Evolutionary conservation across 257 asterid genomes (phyloP).

Genomic region (Solanum piurae): DNA sequence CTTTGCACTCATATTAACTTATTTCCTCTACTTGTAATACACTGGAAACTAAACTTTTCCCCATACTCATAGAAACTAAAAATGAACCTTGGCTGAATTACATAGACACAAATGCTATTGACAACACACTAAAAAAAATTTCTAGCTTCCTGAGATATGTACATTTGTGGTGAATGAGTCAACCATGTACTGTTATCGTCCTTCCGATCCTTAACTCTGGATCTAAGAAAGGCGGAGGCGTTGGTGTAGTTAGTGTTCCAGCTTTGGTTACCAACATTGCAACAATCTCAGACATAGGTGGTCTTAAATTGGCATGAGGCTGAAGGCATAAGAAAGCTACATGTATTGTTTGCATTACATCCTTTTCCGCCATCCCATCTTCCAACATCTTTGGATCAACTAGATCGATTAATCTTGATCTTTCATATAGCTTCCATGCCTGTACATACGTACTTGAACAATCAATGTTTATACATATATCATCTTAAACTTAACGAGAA

Average conservation of each 20-base stretch:
- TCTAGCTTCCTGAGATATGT: not conserved
- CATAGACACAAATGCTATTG: not conserved
- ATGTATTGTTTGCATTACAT: constrained; percentile 35
- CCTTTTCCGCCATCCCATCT: constrained; percentile 31
- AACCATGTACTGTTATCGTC: not conserved
- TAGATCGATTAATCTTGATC: constrained; percentile 41
- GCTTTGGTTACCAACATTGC: constrained; percentile 62
- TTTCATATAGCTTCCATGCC: constrained; percentile 76
- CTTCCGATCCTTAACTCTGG: constrained; percentile 19
- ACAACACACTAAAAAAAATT: not conserved
- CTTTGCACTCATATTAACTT: not conserved
- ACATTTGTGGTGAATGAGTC: not conserved
- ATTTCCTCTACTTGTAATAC: not conserved
- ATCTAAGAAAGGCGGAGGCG: constrained; percentile 29
- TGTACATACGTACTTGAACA: not conserved
- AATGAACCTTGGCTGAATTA: not conserved
- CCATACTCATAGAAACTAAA: not conserved
- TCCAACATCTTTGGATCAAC: constrained; percentile 46
- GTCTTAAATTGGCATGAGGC: constrained; percentile 50
- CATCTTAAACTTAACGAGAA: not conserved
- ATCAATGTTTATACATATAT: not conserved
- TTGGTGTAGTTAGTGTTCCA: constrained; percentile 35
- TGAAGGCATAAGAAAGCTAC: constrained; percentile 64
- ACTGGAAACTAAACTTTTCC: not conserved
- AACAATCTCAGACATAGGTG: constrained; percentile 76